phyloP scores from a whole-genome alignment of 164 flowering plant genomes.

The Liriodendron chinense region DNA sequence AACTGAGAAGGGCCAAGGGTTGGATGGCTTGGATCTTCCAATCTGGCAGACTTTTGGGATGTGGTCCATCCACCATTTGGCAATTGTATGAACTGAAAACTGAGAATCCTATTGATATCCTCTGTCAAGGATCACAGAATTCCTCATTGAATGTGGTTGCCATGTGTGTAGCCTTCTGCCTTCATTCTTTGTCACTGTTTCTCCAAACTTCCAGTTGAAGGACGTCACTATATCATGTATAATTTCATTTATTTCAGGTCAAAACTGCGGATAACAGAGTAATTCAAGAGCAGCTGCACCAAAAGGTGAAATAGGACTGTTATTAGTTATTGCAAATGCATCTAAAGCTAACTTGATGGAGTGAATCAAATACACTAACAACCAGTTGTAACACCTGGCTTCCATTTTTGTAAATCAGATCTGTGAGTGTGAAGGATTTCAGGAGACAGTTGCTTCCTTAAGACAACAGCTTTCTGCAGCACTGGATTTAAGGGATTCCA shows the following conservation, averaged over 20 bases:
- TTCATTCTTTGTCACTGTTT: not conserved
- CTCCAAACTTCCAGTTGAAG: not conserved
- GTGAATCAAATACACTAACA: not conserved
- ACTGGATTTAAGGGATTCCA: slow-evolving; percentile 33
- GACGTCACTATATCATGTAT: no score
- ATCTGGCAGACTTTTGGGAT: not conserved
- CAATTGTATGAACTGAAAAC: not conserved
- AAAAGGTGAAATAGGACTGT: slow-evolving; percentile 52
- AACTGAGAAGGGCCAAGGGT: not conserved
- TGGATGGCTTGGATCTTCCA: not conserved
- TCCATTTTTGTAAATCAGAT: slow-evolving; percentile 36
- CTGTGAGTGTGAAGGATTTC: slow-evolving; percentile 67
- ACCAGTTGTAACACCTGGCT: slow-evolving; percentile 10
- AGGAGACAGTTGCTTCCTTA: slow-evolving; percentile 56
- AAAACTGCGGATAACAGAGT: slow-evolving; percentile 86
- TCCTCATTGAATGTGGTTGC: not conserved
- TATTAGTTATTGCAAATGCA: not conserved
- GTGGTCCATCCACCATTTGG: not conserved
- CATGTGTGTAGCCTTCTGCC: not conserved
- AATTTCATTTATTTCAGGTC: slow-evolving; percentile 37
- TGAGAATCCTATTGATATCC: not conserved
- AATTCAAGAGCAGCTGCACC: slow-evolving; percentile 87
- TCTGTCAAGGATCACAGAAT: not conserved
- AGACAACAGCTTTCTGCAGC: slow-evolving; percentile 72
- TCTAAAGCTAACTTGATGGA: not conserved